Percentiles rank a stretch among this genome's conserved stretches.
These are phyloP conservation scores for Castanea mollissima DNA, from an alignment of 306 rosid genomes.

Conservation along the genomic window DNA sequence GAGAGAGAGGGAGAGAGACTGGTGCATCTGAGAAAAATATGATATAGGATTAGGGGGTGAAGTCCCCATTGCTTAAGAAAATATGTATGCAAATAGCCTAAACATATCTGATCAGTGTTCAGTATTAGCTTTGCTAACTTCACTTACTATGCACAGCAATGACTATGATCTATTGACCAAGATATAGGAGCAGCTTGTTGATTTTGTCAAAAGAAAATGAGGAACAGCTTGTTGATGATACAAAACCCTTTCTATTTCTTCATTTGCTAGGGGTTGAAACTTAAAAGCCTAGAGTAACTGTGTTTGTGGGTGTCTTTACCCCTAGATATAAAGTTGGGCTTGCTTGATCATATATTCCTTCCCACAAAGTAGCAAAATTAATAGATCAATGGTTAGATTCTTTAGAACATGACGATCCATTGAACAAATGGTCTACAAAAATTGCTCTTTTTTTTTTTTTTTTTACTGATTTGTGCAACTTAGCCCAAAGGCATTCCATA, in stretches of 20 bases:
- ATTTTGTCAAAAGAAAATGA: background rate
- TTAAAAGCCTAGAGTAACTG: too few relatives aligned
- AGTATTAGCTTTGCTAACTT: background rate
- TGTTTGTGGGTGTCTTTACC: too few relatives aligned
- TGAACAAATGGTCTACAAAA: too few relatives aligned
- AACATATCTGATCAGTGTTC: background rate
- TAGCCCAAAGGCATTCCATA: too few relatives aligned
- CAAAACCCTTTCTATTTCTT: background rate
- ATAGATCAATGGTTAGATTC: too few relatives aligned
- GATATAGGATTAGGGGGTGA: background rate
- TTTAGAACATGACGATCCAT: too few relatives aligned
- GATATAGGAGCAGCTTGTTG: conserved; percentile 1
- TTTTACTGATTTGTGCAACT: too few relatives aligned
- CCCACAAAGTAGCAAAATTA: too few relatives aligned
- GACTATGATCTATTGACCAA: conserved; percentile 12
- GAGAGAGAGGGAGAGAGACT: conserved; percentile 3
- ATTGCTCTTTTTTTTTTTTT: too few relatives aligned
- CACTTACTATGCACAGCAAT: background rate
- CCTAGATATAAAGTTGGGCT: too few relatives aligned
- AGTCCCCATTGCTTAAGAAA: background rate
- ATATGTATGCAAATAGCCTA: background rate
- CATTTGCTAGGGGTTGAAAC: background rate
- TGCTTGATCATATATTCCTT: too few relatives aligned
- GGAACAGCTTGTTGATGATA: background rate
- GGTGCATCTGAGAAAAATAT: background rate